Evolutionary conservation across 2,329 filamentous ascomycete species (phyloP).

Genomic region (Beauveria scarabaeidicola): DNA sequence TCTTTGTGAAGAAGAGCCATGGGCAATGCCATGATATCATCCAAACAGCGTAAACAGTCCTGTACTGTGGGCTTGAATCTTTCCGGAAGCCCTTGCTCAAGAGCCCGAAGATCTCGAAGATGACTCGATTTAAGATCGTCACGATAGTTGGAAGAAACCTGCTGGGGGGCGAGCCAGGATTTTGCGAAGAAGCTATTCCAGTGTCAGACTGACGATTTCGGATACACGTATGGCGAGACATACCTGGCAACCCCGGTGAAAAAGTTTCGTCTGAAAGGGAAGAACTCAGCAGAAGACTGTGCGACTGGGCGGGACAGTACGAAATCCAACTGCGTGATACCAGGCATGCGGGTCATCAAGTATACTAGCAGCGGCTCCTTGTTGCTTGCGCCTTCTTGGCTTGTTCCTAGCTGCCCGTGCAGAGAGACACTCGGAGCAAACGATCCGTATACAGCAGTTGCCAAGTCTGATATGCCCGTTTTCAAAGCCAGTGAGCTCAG

Average conservation of each 20-base stretch:
- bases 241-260: constrained; percentile 25
- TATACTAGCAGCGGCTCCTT: constrained; percentile 30
- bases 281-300: constrained; percentile 25
- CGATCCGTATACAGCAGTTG: constrained; percentile 23
- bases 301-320: constrained; percentile 26
- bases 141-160: neutral
- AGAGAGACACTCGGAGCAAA: constrained; percentile 21
- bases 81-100: neutral
- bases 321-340: constrained; percentile 29
- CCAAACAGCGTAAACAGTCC: neutral
- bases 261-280: constrained; percentile 26
- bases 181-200: constrained; percentile 23
- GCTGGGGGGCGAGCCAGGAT: neutral
- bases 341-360: constrained; percentile 26
- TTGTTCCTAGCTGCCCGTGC: constrained; percentile 20
- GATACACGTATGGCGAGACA: constrained; percentile 27
- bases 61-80: neutral
- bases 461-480: constrained; percentile 22
- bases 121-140: neutral
- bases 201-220: too few relatives aligned
- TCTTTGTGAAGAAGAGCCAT: constrained; percentile 32
- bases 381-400: constrained; percentile 17
- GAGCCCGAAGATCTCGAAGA: neutral
- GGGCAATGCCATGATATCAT: constrained; percentile 14
- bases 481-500: constrained; percentile 26